Conservation (phyloP, 371 early-diverging fungal genomes). For the Basidiobolus meristosporus region DNA sequence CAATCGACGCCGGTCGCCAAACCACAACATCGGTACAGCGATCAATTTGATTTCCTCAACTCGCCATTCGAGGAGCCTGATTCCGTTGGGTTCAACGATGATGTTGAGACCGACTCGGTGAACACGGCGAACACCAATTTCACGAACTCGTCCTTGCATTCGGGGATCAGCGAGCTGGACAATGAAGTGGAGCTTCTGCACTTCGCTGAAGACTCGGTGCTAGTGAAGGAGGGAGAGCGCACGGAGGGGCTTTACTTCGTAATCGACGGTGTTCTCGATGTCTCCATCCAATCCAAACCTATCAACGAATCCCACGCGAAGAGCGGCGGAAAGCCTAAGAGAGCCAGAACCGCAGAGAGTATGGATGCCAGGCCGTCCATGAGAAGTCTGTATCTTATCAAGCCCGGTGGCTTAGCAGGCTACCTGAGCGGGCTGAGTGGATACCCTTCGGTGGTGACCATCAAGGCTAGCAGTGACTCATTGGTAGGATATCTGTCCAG, state of each 20-base stretch:
- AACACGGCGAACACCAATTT: conserved; percentile 3
- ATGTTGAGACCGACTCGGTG: conserved; percentile 7
- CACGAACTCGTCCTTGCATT: conserved; percentile 12
- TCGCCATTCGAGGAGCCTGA: conserved; percentile 6
- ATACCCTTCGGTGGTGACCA: conserved; percentile 68
- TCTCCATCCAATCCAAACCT: conserved; percentile 8
- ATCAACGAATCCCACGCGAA: conserved; percentile 2
- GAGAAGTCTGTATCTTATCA: conserved; percentile 42
- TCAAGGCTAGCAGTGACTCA: conserved; percentile 60
- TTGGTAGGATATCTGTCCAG: conserved; percentile 76
- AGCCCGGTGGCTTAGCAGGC: conserved; percentile 78
- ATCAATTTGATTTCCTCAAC: conserved; percentile 7
- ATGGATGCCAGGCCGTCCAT: no score
- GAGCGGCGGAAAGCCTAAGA: conserved; percentile 2
- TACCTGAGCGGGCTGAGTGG: conserved; percentile 83
- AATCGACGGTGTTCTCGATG: conserved; percentile 74
- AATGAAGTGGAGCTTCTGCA: conserved; percentile 46
- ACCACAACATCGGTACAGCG: no score
- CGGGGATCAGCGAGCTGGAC: conserved; percentile 15
- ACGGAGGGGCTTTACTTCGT: conserved; percentile 79
- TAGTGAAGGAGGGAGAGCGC: conserved; percentile 71
- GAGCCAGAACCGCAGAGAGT: no score
- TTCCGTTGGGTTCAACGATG: conserved; percentile 12
- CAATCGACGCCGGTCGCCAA: no score
- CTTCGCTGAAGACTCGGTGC: conserved; percentile 44